phyloP scores from a whole-genome alignment of 169 alveolate species.

The Toxoplasma gondii region DNA sequence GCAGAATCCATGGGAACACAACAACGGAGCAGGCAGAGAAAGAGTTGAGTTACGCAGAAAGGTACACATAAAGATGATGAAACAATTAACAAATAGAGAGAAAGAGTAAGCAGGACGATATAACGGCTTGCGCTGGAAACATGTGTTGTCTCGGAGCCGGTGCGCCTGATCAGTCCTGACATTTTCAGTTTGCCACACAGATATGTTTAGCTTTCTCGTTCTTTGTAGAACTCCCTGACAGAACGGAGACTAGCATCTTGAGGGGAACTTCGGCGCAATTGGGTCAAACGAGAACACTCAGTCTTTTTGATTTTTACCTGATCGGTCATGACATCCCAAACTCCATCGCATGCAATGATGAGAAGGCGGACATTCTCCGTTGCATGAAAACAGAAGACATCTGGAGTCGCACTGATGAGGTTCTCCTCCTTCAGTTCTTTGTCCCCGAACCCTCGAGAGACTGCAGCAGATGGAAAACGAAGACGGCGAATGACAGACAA shows the following conservation, averaged over 20 bases:
- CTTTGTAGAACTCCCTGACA: too few species aligned
- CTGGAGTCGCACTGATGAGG: conserved; percentile 89
- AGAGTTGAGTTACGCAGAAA: too few species aligned
- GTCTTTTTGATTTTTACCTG: conserved; percentile 75
- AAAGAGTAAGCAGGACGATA: not conserved
- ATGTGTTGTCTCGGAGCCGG: too few species aligned
- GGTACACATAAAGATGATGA: too few species aligned
- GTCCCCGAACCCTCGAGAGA: conserved; percentile 63
- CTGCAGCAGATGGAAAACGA: not conserved
- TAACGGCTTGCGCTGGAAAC: too few species aligned
- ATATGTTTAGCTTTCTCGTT: too few species aligned
- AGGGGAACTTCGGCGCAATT: too few species aligned
- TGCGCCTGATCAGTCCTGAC: too few species aligned
- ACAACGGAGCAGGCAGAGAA: too few species aligned
- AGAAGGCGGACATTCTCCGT: conserved; percentile 90
- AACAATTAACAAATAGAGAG: not conserved
- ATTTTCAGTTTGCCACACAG: too few species aligned
- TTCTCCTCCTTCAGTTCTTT: conserved; percentile 42
- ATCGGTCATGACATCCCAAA: conserved; percentile 96
- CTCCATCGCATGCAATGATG: conserved; percentile 98
- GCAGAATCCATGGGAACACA: too few species aligned
- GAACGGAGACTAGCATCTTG: too few species aligned
- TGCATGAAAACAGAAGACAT: conserved; percentile 85
- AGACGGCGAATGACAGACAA: not conserved
- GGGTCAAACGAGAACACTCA: not conserved